phyloP scores from a whole-genome alignment of 345 rosid genomes.

The Moringa oleifera region DNA sequence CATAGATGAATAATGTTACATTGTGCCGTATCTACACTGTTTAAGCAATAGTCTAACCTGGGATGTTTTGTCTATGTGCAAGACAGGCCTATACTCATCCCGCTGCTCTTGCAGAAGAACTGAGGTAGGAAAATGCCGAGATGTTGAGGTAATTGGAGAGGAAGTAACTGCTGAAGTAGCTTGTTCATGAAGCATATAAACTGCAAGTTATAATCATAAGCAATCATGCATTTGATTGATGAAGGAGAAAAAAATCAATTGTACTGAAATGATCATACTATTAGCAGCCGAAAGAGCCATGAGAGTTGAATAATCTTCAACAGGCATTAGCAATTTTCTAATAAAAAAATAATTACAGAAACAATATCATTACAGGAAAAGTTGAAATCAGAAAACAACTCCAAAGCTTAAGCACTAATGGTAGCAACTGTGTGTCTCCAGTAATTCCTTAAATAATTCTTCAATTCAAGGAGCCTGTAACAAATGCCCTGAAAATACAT shows the following conservation, averaged over 20 bases:
- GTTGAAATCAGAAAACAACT: not conserved
- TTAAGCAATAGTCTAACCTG: slow-evolving; percentile 31
- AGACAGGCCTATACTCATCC: slow-evolving; percentile 44
- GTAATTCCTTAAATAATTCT: not conserved
- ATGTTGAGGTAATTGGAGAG: slow-evolving; percentile 39
- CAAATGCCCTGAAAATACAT: not conserved
- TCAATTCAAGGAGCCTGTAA: not conserved
- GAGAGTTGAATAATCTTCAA: not conserved
- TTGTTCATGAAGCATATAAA: slow-evolving; percentile 51
- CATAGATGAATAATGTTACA: not conserved
- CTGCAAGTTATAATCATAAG: slow-evolving; percentile 25
- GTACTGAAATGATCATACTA: not conserved
- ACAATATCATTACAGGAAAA: too few relatives aligned
- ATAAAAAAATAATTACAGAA: not conserved
- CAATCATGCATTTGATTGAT: not conserved
- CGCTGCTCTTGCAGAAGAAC: slow-evolving; percentile 73
- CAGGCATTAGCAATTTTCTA: slow-evolving; percentile 2
- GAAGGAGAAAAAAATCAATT: not conserved
- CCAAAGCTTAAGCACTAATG: not conserved
- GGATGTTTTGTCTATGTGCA: slow-evolving; percentile 38
- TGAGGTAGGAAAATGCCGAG: slow-evolving; percentile 63
- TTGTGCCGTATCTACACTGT: too few relatives aligned
- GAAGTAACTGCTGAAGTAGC: slow-evolving; percentile 43
- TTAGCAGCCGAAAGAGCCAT: not conserved
- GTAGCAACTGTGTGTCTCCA: not conserved